Evolutionary conservation across 2,329 filamentous ascomycete genomes (phyloP), one percentile per base, ranked within the genome.

Genomic region (Diplocarpon rosae): DNA sequence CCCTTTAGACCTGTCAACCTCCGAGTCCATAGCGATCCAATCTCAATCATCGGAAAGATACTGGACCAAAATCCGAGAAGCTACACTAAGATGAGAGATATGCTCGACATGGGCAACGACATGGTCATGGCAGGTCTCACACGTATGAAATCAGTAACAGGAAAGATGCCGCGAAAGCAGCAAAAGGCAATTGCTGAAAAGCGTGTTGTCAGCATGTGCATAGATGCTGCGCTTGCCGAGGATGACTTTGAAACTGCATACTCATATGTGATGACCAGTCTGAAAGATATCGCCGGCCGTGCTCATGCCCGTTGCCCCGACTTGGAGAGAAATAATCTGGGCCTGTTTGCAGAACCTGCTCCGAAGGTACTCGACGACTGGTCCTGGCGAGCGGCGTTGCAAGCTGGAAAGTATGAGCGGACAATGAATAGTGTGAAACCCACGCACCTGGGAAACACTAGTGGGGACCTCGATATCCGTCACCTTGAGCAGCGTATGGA

Each of bases 181-280:
- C 58, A 62, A 35, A 63, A 64, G 20, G 52, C 61, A 3, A 58
- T 68, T 31, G 73, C 76, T 3, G 77, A 82, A 57, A 76, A 74
- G 38, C 75, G 85, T 27, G 78, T 92, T 40, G 80, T 79, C 5
- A 81, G 83, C 47, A 86, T 90, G 82, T 87, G 85, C 51, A 78
- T 90, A 33, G 80, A 87, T 59, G 79, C 83, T 12, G 83, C 85
- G 11, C 69, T 92, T 1, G 70, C 71, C 9, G 84, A 89, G 58
- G 80, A 88, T 51, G 86, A 79, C 59, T 92, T 92, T 49, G 86
- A 93, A 59, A 92, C 85, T 0, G 85, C 85, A 10, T 92, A 90
- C 61, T 89, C 84, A 0, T 90, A 85, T 58, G 80, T 89, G 1
- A 75, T 86, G 37, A 87, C 79, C 57, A 76, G 82, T 16, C 69